Evolutionary conservation across 768 basidiomycete species (phyloP).

Genomic region (Psilocybe tampanensis): DNA sequence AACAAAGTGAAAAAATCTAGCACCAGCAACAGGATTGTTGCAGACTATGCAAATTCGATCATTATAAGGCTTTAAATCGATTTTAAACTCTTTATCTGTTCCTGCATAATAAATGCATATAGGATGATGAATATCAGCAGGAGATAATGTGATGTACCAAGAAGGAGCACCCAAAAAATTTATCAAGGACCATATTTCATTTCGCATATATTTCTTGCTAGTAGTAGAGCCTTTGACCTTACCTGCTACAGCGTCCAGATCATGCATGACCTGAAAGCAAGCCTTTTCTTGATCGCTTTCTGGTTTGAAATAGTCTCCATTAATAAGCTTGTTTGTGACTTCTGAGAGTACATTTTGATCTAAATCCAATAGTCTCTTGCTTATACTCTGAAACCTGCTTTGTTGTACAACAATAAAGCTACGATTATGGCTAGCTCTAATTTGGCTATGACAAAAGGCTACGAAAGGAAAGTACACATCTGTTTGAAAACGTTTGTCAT

Average conservation of each 20-base stretch:
- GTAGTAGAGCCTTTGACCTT: constrained; percentile 25
- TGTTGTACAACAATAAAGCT: constrained; percentile 30
- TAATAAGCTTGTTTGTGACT: constrained; percentile 8
- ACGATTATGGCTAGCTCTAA: constrained; percentile 25
- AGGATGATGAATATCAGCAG: constrained; percentile 25
- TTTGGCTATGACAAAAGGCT: constrained; percentile 44
- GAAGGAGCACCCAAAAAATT: constrained; percentile 18
- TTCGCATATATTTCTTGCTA: constrained; percentile 13
- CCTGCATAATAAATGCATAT: constrained; percentile 22
- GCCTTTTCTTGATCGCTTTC: constrained; percentile 18
- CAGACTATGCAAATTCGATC: constrained; percentile 32
- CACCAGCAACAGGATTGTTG: too few relatives aligned
- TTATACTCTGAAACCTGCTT: constrained; percentile 26
- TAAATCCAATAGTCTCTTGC: constrained; percentile 22
- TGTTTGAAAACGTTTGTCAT: constrained; percentile 36
- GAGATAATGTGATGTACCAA: too few relatives aligned
- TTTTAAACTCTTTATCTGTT: background rate
- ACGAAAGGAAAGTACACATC: constrained; percentile 36
- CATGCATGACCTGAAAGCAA: constrained; percentile 24
- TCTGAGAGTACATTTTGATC: constrained; percentile 25
- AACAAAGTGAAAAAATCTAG: constrained; percentile 24
- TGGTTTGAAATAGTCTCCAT: constrained; percentile 27
- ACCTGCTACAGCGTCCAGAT: constrained; percentile 22
- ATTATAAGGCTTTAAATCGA: constrained; percentile 27
- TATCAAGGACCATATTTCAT: constrained; percentile 35